Percentiles rank a stretch among this genome's conserved stretches.
Conservation (phyloP, 1,139 yeast species). For the Lodderomyces margitis region DNA sequence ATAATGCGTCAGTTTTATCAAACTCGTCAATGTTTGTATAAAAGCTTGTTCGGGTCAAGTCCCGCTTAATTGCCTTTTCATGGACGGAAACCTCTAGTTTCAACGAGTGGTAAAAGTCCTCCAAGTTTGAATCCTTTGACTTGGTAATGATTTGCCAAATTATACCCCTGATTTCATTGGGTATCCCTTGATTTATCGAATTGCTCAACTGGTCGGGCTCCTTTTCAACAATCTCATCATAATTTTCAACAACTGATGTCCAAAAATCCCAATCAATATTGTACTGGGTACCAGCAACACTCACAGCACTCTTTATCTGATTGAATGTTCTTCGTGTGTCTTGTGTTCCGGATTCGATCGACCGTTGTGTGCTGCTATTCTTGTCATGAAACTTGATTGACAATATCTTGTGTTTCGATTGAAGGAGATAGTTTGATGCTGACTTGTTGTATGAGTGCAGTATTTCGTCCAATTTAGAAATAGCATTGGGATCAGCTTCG, state of each 20-base stretch:
- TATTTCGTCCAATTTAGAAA: neutral
- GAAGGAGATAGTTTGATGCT: conserved; percentile 33
- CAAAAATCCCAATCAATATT: conserved; percentile 81
- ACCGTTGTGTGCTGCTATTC: conserved; percentile 39
- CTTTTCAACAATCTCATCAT: conserved; percentile 59
- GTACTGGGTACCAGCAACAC: conserved; percentile 41
- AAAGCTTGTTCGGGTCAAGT: conserved; percentile 80
- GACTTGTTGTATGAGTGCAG: conserved; percentile 19
- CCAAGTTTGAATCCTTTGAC: conserved; percentile 70
- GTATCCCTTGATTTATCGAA: conserved; percentile 74
- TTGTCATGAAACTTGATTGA: conserved; percentile 30
- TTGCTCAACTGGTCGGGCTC: conserved; percentile 59
- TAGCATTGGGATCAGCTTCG: neutral
- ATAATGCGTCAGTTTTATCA: conserved; percentile 56
- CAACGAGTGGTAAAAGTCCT: conserved; percentile 62
- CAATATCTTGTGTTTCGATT: conserved; percentile 34
- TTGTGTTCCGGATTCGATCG: conserved; percentile 57
- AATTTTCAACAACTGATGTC: conserved; percentile 77
- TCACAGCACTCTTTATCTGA: conserved; percentile 38
- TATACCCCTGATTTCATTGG: conserved; percentile 80
- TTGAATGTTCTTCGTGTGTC: conserved; percentile 64
- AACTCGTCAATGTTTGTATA: conserved; percentile 59
- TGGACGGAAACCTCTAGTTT: conserved; percentile 56
- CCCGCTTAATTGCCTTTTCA: conserved; percentile 77
- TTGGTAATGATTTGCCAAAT: conserved; percentile 91